Evolutionary conservation across 2,329 filamentous ascomycete species (phyloP), one percentile per base, ranked within the genome.

Genomic region (Thielaviopsis euricoi): DNA sequence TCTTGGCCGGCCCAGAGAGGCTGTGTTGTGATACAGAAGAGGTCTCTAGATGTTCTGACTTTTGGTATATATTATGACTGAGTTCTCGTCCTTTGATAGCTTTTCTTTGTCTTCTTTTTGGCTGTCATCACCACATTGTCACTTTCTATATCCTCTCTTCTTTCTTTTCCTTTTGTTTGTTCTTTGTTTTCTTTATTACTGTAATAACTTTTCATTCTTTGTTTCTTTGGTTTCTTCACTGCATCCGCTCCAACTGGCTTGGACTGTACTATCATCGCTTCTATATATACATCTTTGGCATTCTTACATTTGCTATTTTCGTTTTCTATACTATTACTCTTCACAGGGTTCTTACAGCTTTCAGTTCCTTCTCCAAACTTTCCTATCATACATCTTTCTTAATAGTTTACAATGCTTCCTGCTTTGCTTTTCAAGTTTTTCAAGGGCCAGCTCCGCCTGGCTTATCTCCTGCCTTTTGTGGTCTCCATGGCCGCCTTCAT

Each of bases 401-500:
- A 15, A 29, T 50, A 17, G 13, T 15, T 25, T 12, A 60, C 52
- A 26, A 59, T 59, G 58, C 58, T 59, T 17, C 53, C 53, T 10
- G 23, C 21, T 29, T 33, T 57, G 19, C 43, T 53, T 12, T 33
- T 59, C 7, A 60, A 57, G n/a, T 52, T 55, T 12, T 46, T 55
- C 46, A 54, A 54, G 33, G 56, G 54, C 29, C 55, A 58, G 23
- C 48, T 65, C 58, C 61, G 66, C 58, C 65, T 70, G 43, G 59
- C 66, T 46, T 64, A 70, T 37, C 59, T 73, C 33, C 43, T 73
- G 21, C 72, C 71, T 53, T 58, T 73, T 61, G 63, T 67, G 25
- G 63, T 72, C 46, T 67, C 69, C 60, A 64, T 73, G 49, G 67
- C 68, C 62, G 69, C 66, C 40, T 69, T 73, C 59, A 65, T 74